Percentiles rank a stretch among this genome's conserved stretches.
Evolutionary conservation across 352 stramenopile species (phyloP).

Genomic region (Aphanomyces invadans): DNA sequence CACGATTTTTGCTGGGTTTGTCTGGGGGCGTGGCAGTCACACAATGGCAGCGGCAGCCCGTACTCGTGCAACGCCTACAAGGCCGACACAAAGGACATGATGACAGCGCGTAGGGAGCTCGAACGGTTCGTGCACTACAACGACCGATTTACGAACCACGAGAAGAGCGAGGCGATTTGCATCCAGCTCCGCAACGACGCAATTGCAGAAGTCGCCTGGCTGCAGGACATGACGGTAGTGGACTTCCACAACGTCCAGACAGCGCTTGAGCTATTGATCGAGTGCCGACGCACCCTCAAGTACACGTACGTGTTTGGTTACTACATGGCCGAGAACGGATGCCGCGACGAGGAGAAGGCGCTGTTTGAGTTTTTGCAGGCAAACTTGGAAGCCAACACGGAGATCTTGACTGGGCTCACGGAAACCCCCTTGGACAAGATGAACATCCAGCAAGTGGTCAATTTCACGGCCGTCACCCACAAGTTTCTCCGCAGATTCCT

Average conservation of each 20-base stretch:
- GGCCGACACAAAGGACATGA: conserved; percentile 30
- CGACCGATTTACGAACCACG: conserved; percentile 41
- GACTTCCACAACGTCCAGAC: conserved; percentile 26
- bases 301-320: conserved; percentile 27
- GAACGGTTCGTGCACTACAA: conserved; percentile 93
- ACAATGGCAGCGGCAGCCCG: conserved; percentile 5
- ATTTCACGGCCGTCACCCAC: conserved; percentile 21
- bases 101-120: conserved; percentile 71
- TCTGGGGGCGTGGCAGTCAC: conserved; percentile 30
- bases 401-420: conserved; percentile 17
- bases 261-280: conserved; percentile 22
- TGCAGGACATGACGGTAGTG: conserved; percentile 86
- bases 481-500: conserved; percentile 21
- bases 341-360: neutral
- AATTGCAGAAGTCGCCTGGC: conserved; percentile 5
- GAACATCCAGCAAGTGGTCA: conserved; percentile 12
- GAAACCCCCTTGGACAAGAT: conserved; percentile 14
- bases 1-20: conserved; percentile 74
- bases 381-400: conserved; percentile 18
- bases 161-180: conserved; percentile 17
- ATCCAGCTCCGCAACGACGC: neutral
- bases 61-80: conserved; percentile 93
- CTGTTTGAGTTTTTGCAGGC: conserved; percentile 23
- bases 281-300: conserved; percentile 24
- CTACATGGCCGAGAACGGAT: conserved; percentile 11